These are phyloP conservation scores for Magnaporthales sp. DNA, from an alignment of 2,329 filamentous ascomycete genomes.

Conservation along the genomic window DNA sequence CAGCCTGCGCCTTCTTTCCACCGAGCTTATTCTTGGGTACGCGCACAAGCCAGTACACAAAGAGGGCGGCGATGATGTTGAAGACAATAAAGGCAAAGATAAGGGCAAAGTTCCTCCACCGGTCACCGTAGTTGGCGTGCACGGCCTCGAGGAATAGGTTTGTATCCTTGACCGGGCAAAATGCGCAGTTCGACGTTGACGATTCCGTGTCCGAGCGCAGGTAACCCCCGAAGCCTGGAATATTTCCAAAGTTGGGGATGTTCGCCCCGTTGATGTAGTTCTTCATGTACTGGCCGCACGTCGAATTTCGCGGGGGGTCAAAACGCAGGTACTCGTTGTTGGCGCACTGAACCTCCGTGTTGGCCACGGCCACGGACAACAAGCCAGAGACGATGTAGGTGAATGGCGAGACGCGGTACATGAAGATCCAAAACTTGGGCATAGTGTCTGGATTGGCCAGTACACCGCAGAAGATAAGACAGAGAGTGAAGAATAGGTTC, in stretches of 20 bases:
- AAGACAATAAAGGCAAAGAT: conserved; percentile 40
- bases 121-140: conserved; percentile 32
- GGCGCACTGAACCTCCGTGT: conserved; percentile 41
- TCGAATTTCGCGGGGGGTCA: conserved; percentile 50
- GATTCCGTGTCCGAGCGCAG: conserved; percentile 26
- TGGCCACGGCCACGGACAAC: conserved; percentile 55
- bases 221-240: conserved; percentile 36
- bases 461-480: conserved; percentile 57
- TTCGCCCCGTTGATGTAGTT: conserved; percentile 28
- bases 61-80: conserved; percentile 35
- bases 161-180: conserved; percentile 18
- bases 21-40: conserved; percentile 15
- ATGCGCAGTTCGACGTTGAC: conserved; percentile 17
- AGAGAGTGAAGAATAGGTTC: conserved; percentile 55
- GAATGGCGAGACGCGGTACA: conserved; percentile 61
- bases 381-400: conserved; percentile 63
- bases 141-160: conserved; percentile 25
- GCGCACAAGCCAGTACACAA: conserved; percentile 34
- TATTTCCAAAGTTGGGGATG: conserved; percentile 7
- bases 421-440: conserved; percentile 69
- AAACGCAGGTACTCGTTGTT: conserved; percentile 53
- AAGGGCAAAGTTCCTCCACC: conserved; percentile 46
- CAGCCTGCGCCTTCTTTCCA: conserved; percentile 11
- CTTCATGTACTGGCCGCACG: conserved; percentile 58
- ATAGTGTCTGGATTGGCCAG: conserved; percentile 48